A percentile compares a stretch with the other conserved stretches of the same genome.
phyloP scores from a whole-genome alignment of 352 stramenopile genomes.

The Globisporangium cylindrosporum region DNA sequence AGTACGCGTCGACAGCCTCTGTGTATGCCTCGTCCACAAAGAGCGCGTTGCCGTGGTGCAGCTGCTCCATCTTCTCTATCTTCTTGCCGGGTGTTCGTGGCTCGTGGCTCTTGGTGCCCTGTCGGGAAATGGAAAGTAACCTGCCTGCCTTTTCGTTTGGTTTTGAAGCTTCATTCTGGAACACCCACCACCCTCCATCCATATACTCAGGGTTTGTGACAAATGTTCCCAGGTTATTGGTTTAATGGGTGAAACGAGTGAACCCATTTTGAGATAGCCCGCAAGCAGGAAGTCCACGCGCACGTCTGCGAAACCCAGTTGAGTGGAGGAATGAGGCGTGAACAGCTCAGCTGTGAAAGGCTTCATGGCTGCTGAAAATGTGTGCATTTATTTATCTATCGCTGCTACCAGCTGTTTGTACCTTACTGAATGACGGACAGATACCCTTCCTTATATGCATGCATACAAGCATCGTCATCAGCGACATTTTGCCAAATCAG shows the following conservation, averaged over 20 bases:
- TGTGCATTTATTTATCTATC: conserved; percentile 2
- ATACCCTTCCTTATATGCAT: background rate
- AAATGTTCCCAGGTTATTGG: background rate
- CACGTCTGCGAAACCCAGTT: too few relatives aligned
- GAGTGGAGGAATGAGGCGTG: too few relatives aligned
- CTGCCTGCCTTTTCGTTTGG: background rate
- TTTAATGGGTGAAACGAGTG: too few relatives aligned
- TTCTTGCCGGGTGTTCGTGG: too few relatives aligned
- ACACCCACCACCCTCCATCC: background rate
- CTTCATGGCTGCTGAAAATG: too few relatives aligned
- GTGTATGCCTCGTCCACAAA: conserved; percentile 85
- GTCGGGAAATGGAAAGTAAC: conserved; percentile 2
- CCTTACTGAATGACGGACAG: background rate
- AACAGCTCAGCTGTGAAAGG: too few relatives aligned
- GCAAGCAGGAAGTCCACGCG: too few relatives aligned
- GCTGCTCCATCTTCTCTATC: conserved; percentile 51
- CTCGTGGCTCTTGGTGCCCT: background rate
- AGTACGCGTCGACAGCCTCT: conserved; percentile 55
- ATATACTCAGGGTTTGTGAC: background rate
- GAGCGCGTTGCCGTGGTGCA: conserved; percentile 69
- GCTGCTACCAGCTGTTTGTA: background rate
- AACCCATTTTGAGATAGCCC: too few relatives aligned
- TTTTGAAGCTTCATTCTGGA: background rate
- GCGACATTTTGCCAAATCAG: conserved; percentile 14
- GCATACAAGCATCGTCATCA: background rate